Conservation (phyloP, 2,329 filamentous ascomycete species). For the Pochonia chlamydosporia region DNA sequence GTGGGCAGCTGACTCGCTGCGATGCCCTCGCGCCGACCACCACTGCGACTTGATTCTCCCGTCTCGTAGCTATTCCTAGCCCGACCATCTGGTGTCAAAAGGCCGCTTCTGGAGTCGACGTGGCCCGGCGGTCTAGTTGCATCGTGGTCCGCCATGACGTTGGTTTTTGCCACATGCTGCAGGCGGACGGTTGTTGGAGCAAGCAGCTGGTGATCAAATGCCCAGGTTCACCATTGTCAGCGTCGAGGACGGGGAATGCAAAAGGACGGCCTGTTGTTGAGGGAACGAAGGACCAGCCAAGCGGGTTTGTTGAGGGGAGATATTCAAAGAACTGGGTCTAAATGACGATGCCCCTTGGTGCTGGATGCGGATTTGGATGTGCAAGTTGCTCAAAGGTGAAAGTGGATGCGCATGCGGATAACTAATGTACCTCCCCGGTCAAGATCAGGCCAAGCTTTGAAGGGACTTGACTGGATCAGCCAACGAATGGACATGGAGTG, state of each 20-base stretch:
- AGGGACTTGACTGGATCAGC: no score
- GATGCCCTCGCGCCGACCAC: conserved; percentile 16
- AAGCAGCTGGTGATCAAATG: conserved; percentile 2
- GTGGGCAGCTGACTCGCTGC: conserved; percentile 12
- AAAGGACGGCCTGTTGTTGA: background rate
- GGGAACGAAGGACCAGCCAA: background rate
- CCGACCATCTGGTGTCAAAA: conserved; percentile 10
- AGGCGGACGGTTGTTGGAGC: conserved; percentile 4
- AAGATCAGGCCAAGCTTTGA: no score
- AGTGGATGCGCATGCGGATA: background rate
- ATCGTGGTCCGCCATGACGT: conserved; percentile 16
- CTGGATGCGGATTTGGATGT: no score
- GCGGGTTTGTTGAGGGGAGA: background rate
- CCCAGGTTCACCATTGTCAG: background rate
- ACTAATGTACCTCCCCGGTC: no score
- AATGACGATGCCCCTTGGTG: no score
- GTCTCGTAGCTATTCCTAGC: conserved; percentile 31
- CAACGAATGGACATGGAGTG: no score
- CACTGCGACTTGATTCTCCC: conserved; percentile 34
- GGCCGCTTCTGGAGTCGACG: conserved; percentile 6
- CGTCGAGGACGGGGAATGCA: background rate
- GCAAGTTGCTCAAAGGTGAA: background rate
- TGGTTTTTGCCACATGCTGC: conserved; percentile 14
- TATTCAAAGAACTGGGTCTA: no score
- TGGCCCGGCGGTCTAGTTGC: conserved; percentile 10